Conservation (phyloP, 257 asterid species). For the Eustoma russellianum region DNA sequence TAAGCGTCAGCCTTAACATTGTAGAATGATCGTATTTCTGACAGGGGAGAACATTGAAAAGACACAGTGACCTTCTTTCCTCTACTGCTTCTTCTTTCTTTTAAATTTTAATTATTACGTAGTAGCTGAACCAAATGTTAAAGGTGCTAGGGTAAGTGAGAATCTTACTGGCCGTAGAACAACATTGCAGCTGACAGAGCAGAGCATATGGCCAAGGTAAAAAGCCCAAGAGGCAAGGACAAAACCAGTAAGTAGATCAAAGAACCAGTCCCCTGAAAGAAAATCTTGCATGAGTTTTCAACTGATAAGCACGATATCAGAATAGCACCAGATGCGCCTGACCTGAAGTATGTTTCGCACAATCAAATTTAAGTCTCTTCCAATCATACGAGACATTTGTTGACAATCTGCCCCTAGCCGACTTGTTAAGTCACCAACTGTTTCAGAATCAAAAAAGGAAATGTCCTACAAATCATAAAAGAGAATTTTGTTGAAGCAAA, state of each 20-base stretch:
- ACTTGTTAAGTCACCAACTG: slow-evolving; percentile 97
- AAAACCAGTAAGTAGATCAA: slow-evolving; percentile 66
- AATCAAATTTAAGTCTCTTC: slow-evolving; percentile 86
- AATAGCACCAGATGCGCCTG: slow-evolving; percentile 14
- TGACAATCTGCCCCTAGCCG: slow-evolving; percentile 99
- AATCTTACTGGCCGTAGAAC: slow-evolving; percentile 80
- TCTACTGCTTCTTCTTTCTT: neutral
- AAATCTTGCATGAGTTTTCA: slow-evolving; percentile 21
- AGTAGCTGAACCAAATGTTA: too few relatives aligned
- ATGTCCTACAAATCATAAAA: slow-evolving; percentile 59
- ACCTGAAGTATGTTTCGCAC: slow-evolving; percentile 92
- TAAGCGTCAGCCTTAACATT: neutral
- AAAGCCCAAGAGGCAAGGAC: slow-evolving; percentile 87
- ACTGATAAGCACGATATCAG: slow-evolving; percentile 10
- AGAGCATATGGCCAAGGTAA: slow-evolving; percentile 67
- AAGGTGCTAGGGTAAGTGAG: neutral
- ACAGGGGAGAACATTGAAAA: neutral
- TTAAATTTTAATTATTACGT: too few relatives aligned
- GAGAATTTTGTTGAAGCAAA: slow-evolving; percentile 6
- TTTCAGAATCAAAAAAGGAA: slow-evolving; percentile 84
- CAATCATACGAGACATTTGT: slow-evolving; percentile 97
- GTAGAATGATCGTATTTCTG: neutral
- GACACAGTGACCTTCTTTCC: neutral
- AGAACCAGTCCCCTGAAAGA: slow-evolving; percentile 79
- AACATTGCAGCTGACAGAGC: slow-evolving; percentile 67